phyloP scores from a whole-genome alignment of 73 alveolate genomes.

The Strombidium stylifer region DNA sequence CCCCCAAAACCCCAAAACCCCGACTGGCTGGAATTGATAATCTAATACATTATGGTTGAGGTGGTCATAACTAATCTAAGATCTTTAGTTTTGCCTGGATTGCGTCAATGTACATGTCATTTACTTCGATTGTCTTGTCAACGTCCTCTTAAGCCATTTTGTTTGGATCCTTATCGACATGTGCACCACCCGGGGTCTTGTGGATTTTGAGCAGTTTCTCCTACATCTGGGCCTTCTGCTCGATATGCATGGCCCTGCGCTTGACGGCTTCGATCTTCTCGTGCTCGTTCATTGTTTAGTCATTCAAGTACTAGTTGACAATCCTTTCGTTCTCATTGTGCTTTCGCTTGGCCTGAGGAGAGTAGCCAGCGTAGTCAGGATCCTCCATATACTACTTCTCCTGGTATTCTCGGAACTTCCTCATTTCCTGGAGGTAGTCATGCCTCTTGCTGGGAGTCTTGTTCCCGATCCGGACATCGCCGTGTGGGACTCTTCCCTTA shows the following conservation, averaged over 20 bases:
- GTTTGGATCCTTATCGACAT: no score
- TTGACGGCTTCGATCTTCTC: slow-evolving; percentile 6
- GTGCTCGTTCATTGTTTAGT: background rate
- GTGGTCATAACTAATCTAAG: slow-evolving; percentile 12
- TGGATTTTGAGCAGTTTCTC: slow-evolving; percentile 4
- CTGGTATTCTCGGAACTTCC: background rate
- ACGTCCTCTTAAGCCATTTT: no score
- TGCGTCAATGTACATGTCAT: slow-evolving; percentile 30
- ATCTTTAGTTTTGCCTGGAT: slow-evolving; percentile 22
- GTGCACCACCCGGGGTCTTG: slow-evolving; percentile 5
- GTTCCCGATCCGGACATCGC: no score
- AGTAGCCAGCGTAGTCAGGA: slow-evolving; percentile 8
- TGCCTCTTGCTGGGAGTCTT: no score
- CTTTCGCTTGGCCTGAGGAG: background rate
- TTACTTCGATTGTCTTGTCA: slow-evolving; percentile 4
- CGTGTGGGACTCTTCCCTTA: no score
- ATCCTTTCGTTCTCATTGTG: background rate
- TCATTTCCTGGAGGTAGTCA: background rate
- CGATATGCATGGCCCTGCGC: slow-evolving; percentile 7
- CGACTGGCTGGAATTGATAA: no score
- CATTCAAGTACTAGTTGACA: background rate
- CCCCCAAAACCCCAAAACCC: background rate
- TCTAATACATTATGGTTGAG: no score
- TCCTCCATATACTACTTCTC: background rate
- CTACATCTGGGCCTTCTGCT: background rate